Conservation (phyloP, 345 rosid species). For the Garcia nutans region DNA sequence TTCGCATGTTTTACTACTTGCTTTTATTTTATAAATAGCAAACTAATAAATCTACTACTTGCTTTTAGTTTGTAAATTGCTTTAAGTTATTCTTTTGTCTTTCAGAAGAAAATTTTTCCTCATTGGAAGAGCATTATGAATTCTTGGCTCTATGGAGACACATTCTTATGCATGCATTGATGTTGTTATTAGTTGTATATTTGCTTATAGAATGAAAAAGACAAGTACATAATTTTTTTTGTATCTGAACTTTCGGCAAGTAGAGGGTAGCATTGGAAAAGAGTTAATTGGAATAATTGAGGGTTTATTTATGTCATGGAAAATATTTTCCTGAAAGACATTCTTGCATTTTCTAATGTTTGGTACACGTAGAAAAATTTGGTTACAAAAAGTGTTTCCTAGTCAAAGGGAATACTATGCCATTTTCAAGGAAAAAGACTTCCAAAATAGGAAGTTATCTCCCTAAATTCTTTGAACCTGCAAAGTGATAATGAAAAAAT, state of each 20-base stretch:
- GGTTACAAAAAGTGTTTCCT: not conserved
- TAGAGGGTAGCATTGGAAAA: not conserved
- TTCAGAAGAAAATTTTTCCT: too few relatives aligned
- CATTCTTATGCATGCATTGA: too few relatives aligned
- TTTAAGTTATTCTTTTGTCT: not conserved
- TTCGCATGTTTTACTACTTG: not conserved
- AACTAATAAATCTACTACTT: not conserved
- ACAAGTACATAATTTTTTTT: not conserved
- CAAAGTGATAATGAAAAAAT: not conserved
- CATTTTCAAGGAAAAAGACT: not conserved
- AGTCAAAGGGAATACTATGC: not conserved
- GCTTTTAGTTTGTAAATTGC: too few relatives aligned
- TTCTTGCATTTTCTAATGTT: not conserved
- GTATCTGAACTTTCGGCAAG: not conserved
- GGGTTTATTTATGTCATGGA: not conserved
- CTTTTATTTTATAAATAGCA: too few relatives aligned
- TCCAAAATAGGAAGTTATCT: not conserved
- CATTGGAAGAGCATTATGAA: not conserved
- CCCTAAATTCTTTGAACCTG: not conserved
- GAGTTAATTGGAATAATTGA: not conserved
- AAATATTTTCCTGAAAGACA: too few relatives aligned
- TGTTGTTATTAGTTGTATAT: too few relatives aligned
- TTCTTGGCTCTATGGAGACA: too few relatives aligned
- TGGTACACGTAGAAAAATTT: not conserved
- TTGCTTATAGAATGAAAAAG: too few relatives aligned